phyloP scores from a whole-genome alignment of 1,139 yeast genomes.

The Yamadazyma membranifaciens region DNA sequence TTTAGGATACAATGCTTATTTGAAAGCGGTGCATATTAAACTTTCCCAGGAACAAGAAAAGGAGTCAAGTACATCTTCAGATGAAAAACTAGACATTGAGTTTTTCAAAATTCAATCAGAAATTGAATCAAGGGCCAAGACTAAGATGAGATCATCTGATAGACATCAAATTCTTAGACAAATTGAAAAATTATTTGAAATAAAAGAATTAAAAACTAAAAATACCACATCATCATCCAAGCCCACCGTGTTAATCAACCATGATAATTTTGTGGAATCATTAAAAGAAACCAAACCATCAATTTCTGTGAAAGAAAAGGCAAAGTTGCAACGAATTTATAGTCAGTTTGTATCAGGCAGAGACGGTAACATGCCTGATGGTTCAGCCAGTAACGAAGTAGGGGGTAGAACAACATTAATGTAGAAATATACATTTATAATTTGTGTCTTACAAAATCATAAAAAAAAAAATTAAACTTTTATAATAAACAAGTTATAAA shows the following conservation, averaged over 20 bases:
- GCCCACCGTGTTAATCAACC: conserved; percentile 32
- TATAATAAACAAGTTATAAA: too few relatives aligned
- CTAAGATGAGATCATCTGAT: conserved; percentile 42
- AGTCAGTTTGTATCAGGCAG: conserved; percentile 72
- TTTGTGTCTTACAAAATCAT: too few relatives aligned
- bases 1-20: conserved; percentile 83
- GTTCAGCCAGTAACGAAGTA: conserved; percentile 74
- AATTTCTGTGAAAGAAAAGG: conserved; percentile 70
- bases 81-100: conserved; percentile 23
- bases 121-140: conserved; percentile 22
- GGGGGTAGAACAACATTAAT: conserved; percentile 82
- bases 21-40: conserved; percentile 83
- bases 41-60: conserved; percentile 44
- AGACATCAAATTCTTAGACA: conserved; percentile 44
- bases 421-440: conserved; percentile 24
- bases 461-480: too few relatives aligned
- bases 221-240: background rate
- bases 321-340: conserved; percentile 64
- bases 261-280: conserved; percentile 61
- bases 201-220: background rate
- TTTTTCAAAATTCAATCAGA: conserved; percentile 36
- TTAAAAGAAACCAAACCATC: conserved; percentile 81
- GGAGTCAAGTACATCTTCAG: conserved; percentile 12
- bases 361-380: conserved; percentile 88
- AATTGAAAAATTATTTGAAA: conserved; percentile 39